phyloP scores from a whole-genome alignment of 2,329 filamentous ascomycete species.

The Nemania sp. region DNA sequence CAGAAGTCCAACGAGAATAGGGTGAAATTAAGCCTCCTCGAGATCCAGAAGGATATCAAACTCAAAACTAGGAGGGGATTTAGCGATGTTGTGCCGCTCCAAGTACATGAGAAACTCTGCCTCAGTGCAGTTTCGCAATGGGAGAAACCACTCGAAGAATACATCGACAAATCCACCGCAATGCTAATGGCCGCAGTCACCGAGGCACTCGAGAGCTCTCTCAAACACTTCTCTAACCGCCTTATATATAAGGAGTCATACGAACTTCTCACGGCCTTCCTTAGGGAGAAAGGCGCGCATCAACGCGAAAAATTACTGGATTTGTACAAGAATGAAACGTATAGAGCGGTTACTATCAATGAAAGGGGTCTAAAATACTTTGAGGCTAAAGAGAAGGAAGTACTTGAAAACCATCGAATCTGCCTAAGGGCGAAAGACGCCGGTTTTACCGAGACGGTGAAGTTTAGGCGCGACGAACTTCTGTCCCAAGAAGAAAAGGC shows the following conservation, averaged over 20 bases:
- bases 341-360: conserved; percentile 67
- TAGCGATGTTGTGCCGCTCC: conserved; percentile 66
- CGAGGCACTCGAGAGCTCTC: conserved; percentile 58
- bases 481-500: conserved; percentile 60
- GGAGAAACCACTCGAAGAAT: conserved; percentile 61
- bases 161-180: conserved; percentile 42
- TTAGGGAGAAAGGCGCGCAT: conserved; percentile 53
- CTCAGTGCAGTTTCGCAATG: conserved; percentile 66
- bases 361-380: conserved; percentile 47
- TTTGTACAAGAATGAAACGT: conserved; percentile 63
- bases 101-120: conserved; percentile 68
- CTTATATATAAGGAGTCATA: conserved; percentile 61
- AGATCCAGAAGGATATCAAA: conserved; percentile 65
- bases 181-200: conserved; percentile 60
- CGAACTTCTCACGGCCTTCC: conserved; percentile 56
- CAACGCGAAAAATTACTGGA: conserved; percentile 54
- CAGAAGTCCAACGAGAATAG: background rate
- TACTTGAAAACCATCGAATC: conserved; percentile 59
- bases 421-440: conserved; percentile 58
- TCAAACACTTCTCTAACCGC: conserved; percentile 58
- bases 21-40: conserved; percentile 49
- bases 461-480: conserved; percentile 25
- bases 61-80: conserved; percentile 65
- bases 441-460: conserved; percentile 47
- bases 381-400: conserved; percentile 31